Evolutionary conservation across 2,329 filamentous ascomycete genomes (phyloP).

Genomic region (Apiospora hydei): DNA sequence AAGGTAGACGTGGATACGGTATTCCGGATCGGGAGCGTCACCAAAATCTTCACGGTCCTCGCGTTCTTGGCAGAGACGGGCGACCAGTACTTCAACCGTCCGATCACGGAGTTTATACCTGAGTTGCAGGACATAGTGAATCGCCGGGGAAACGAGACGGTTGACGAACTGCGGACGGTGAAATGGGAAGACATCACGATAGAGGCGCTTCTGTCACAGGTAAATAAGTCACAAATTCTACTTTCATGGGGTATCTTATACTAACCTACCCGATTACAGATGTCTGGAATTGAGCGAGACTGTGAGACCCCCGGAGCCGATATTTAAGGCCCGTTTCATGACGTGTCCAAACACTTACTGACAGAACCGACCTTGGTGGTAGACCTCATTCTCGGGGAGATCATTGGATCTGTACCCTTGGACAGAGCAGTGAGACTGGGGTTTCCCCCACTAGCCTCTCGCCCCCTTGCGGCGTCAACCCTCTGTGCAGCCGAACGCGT

Average conservation of each 20-base stretch:
- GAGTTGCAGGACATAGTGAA: conserved; percentile 42
- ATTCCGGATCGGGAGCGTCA: conserved; percentile 44
- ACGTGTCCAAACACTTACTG: conserved; percentile 25
- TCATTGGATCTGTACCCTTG: conserved; percentile 33
- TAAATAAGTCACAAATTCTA: background rate
- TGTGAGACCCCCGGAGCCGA: conserved; percentile 34
- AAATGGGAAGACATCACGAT: conserved; percentile 40
- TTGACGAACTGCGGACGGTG: conserved; percentile 28
- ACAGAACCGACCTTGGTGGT: conserved; percentile 14
- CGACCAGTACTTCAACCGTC: conserved; percentile 46
- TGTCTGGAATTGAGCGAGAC: conserved; percentile 44
- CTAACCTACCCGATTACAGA: conserved; percentile 6
- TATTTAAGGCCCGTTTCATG: conserved; percentile 22
- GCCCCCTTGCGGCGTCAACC: conserved; percentile 42
- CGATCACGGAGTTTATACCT: conserved; percentile 48
- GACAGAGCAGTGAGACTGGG: conserved; percentile 35
- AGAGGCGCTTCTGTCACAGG: conserved; percentile 37
- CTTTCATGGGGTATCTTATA: background rate
- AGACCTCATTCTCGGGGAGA: conserved; percentile 38
- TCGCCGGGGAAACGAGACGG: conserved; percentile 21
- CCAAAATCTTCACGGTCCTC: conserved; percentile 47
- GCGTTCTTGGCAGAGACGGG: conserved; percentile 45
- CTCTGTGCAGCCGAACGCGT: conserved; percentile 42
- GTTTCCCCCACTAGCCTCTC: conserved; percentile 39
- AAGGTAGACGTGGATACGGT: conserved; percentile 36